Evolutionary conservation across 176 grass and related monocot species (phyloP).

Genomic region (Areca catechu): DNA sequence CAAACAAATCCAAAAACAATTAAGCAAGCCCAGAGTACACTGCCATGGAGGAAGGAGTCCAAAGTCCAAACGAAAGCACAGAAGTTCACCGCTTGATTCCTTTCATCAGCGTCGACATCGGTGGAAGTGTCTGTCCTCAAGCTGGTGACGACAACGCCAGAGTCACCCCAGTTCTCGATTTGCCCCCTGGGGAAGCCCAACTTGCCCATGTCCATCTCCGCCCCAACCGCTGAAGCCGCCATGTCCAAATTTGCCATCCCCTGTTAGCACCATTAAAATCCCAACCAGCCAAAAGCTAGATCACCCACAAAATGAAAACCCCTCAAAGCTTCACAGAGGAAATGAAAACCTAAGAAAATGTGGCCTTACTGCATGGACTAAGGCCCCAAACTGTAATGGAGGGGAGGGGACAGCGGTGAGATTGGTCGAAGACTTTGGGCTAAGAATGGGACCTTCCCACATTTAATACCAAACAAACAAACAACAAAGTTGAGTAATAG

Average conservation of each 20-base stretch:
- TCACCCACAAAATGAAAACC: neutral
- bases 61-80: neutral
- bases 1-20: neutral
- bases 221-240: slow-evolving; percentile 21
- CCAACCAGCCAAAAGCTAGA: neutral
- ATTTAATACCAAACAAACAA: slow-evolving; percentile 7
- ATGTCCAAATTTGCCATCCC: slow-evolving; percentile 30
- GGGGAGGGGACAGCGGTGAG: slow-evolving; percentile 35
- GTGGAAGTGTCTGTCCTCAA: slow-evolving; percentile 54
- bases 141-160: slow-evolving; percentile 49
- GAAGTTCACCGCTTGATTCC: slow-evolving; percentile 15
- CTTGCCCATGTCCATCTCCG: slow-evolving; percentile 19
- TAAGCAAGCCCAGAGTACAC: no score
- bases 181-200: slow-evolving; percentile 39
- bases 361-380: slow-evolving; percentile 25
- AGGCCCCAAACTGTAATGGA: slow-evolving; percentile 32
- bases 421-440: slow-evolving; percentile 76
- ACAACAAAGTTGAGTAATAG: neutral
- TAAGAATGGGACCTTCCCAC: slow-evolving; percentile 53
- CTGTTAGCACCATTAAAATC: slow-evolving; percentile 12
- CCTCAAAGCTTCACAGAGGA: slow-evolving; percentile 25
- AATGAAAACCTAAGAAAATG: neutral
- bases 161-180: slow-evolving; percentile 75
- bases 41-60: no score
- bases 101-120: slow-evolving; percentile 47